These are phyloP conservation scores for Prunus salicina DNA, from an alignment of 306 rosid species.

Conservation along the genomic window DNA sequence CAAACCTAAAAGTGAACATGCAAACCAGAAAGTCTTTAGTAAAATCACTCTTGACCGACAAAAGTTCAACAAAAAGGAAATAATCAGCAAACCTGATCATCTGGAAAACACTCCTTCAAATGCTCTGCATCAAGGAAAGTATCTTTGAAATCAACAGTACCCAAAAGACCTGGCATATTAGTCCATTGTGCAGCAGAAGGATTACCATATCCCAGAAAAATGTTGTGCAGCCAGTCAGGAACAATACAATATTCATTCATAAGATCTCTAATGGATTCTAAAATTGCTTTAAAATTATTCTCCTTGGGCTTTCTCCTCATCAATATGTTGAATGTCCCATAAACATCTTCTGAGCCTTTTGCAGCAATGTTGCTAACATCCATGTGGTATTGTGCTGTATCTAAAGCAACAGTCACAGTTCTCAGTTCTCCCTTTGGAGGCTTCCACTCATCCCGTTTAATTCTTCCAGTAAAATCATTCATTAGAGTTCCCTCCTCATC, in stretches of 20 bases:
- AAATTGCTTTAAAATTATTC: constrained; percentile 95
- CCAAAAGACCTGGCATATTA: constrained; percentile 92
- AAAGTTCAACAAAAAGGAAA: constrained; percentile 12
- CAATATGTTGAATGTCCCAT: constrained; percentile 84
- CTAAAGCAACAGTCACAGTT: constrained; percentile 94
- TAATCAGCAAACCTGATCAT: constrained; percentile 60
- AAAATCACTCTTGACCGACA: background rate
- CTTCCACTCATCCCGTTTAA: constrained; percentile 97
- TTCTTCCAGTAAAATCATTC: constrained; percentile 95
- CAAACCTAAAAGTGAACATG: constrained; percentile 50
- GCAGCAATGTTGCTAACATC: constrained; percentile 90
- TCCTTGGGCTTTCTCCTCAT: constrained; percentile 99
- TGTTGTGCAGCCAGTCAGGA: constrained; percentile 92
- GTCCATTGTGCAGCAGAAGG: constrained; percentile 99
- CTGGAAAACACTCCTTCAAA: constrained; percentile 65
- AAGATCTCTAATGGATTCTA: constrained; percentile 92
- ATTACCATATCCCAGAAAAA: constrained; percentile 92
- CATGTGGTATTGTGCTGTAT: constrained; percentile 98
- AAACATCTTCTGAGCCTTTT: constrained; percentile 88
- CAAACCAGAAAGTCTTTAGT: constrained; percentile 16
- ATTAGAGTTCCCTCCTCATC: constrained; percentile 93
- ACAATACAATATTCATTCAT: constrained; percentile 97
- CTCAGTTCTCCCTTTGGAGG: constrained; percentile 97
- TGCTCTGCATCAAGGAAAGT: constrained; percentile 87
- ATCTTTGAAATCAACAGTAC: constrained; percentile 90